Evolutionary conservation across 345 rosid species (phyloP).

Genomic region (Rhodamnia argentea): DNA sequence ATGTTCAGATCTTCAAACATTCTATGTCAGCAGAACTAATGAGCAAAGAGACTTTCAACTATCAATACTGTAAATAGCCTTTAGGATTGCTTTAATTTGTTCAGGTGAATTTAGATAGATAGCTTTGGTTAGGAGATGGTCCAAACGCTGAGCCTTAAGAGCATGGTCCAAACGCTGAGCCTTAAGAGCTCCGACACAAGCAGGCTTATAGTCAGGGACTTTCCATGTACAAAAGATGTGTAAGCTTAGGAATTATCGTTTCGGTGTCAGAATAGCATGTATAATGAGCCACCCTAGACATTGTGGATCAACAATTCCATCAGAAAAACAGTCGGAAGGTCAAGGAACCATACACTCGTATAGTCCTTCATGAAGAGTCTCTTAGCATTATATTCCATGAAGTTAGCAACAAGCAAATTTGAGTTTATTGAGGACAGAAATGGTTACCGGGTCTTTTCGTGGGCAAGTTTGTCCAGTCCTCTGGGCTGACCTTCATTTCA

Average conservation of each 20-base stretch:
- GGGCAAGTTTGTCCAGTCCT: slow-evolving; percentile 42
- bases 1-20: not conserved
- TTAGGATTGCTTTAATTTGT: not conserved
- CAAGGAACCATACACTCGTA: not conserved
- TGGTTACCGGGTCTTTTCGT: slow-evolving; percentile 29
- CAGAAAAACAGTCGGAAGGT: not conserved
- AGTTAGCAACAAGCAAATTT: not conserved
- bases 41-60: not conserved
- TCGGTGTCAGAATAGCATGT: not conserved
- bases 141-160: not conserved
- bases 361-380: not conserved
- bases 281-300: not conserved
- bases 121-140: not conserved
- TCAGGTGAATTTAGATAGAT: not conserved
- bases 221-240: not conserved
- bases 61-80: not conserved
- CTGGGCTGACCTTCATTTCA: slow-evolving; percentile 37
- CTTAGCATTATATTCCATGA: not conserved
- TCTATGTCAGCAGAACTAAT: not conserved
- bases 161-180: not conserved
- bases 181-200: not conserved
- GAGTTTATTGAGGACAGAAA: not conserved
- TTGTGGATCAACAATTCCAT: not conserved
- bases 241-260: not conserved
- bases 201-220: not conserved